Evolutionary conservation across 305 asterid genomes (phyloP).

Genomic region (Solanum hybrid): DNA sequence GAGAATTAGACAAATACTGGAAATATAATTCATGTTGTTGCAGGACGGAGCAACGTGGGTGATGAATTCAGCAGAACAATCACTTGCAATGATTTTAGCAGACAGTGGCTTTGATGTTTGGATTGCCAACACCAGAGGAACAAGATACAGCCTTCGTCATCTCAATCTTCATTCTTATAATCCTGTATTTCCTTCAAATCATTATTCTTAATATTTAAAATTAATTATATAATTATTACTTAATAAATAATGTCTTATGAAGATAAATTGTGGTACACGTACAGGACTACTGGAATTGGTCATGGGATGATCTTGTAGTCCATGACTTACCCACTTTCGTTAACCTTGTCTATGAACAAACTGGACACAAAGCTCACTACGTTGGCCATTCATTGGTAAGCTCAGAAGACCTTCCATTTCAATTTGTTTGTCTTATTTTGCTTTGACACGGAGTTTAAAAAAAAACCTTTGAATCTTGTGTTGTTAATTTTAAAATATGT

Average conservation of each 20-base stretch:
- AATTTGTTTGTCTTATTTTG: too few species aligned
- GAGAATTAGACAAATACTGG: background rate
- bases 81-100: conserved; percentile 57
- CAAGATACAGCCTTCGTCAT: conserved; percentile 54
- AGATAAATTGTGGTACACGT: background rate
- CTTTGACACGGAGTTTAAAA: background rate
- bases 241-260: too few species aligned
- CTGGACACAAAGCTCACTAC: conserved; percentile 55
- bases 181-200: conserved; percentile 21
- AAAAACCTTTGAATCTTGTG: background rate
- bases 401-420: background rate
- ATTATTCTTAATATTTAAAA: background rate
- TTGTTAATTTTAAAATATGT: background rate
- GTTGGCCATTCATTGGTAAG: conserved; percentile 75
- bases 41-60: conserved; percentile 90
- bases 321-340: conserved; percentile 52
- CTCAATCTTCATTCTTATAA: conserved; percentile 23
- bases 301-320: conserved; percentile 73
- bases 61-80: conserved; percentile 40
- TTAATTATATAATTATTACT: too few species aligned
- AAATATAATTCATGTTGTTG: background rate
- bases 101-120: conserved; percentile 77
- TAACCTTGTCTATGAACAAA: conserved; percentile 34
- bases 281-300: conserved; percentile 74
- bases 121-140: conserved; percentile 73